These are phyloP conservation scores for Paecilomyces sp. DNA, from an alignment of 2,329 filamentous ascomycete species.

Conservation along the genomic window DNA sequence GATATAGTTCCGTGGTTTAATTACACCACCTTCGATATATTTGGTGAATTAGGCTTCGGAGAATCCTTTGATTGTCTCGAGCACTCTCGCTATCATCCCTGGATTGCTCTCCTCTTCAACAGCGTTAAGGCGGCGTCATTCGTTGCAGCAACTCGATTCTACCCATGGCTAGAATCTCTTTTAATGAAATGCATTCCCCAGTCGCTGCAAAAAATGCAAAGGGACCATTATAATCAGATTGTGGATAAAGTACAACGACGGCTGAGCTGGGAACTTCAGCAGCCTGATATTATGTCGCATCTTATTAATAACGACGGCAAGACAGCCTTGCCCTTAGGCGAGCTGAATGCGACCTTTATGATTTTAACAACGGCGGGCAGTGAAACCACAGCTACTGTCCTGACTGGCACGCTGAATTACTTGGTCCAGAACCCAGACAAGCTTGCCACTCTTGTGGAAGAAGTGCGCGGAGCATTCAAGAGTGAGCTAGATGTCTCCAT, in stretches of 20 bases:
- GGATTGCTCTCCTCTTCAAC: not conserved
- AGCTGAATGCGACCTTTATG: too few species aligned
- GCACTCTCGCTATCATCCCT: slow-evolving; percentile 9
- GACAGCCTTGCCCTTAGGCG: too few species aligned
- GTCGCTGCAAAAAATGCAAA: too few species aligned
- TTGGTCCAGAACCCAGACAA: slow-evolving; percentile 25
- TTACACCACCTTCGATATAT: slow-evolving; percentile 14
- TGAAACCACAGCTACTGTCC: slow-evolving; percentile 38
- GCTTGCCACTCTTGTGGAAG: slow-evolving; percentile 21
- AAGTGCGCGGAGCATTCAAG: slow-evolving; percentile 29
- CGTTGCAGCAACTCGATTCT: too few species aligned
- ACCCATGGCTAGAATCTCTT: too few species aligned
- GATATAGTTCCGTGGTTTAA: slow-evolving; percentile 10
- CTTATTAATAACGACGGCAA: too few species aligned
- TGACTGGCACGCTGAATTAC: slow-evolving; percentile 32
- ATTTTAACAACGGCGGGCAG: slow-evolving; percentile 28
- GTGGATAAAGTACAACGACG: too few species aligned
- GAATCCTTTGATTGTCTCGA: slow-evolving; percentile 19
- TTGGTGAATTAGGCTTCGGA: slow-evolving; percentile 2
- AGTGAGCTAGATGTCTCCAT: slow-evolving; percentile 28
- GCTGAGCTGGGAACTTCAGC: too few species aligned
- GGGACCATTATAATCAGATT: too few species aligned
- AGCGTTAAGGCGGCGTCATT: too few species aligned
- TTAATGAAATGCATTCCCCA: too few species aligned
- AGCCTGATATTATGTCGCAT: too few species aligned